These are phyloP conservation scores for Escovopsis sp. DNA, from an alignment of 2,329 filamentous ascomycete genomes.

Conservation along the genomic window DNA sequence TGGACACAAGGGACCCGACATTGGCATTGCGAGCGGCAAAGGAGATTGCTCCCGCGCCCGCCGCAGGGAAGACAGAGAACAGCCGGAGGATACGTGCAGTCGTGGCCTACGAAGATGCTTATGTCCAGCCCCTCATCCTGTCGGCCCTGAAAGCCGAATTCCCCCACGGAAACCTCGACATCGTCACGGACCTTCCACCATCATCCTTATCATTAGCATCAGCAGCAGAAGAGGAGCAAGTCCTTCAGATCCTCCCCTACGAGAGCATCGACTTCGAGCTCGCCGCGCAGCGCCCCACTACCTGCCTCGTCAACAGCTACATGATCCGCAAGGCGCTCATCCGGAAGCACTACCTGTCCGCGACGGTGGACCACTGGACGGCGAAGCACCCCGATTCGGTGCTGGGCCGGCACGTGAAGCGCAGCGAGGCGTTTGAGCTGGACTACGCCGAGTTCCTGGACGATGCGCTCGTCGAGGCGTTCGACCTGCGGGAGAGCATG, in stretches of 20 bases:
- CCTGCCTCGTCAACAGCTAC: conserved; percentile 70
- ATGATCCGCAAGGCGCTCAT: conserved; percentile 93
- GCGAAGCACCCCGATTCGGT: conserved; percentile 64
- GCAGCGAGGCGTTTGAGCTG: conserved; percentile 75
- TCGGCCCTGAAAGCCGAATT: conserved; percentile 52
- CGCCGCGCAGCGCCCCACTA: conserved; percentile 43
- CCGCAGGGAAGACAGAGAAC: background rate
- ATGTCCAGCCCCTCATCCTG: conserved; percentile 76
- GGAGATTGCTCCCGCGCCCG: no score
- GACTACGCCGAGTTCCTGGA: conserved; percentile 96
- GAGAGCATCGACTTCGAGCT: conserved; percentile 77
- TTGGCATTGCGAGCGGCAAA: conserved; percentile 9
- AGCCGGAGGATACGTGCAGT: conserved; percentile 39
- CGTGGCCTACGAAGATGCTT: conserved; percentile 72
- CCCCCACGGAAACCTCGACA: conserved; percentile 34
- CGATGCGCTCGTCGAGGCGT: conserved; percentile 80
- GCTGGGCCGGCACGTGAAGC: conserved; percentile 56
- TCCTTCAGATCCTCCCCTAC: conserved; percentile 75
- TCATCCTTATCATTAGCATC: conserved; percentile 18
- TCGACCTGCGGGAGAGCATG: conserved; percentile 69
- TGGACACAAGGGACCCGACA: conserved; percentile 5
- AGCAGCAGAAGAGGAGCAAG: conserved; percentile 17
- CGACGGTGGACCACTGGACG: conserved; percentile 71
- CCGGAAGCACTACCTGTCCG: conserved; percentile 82
- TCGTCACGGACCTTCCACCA: conserved; percentile 30